Conservation (phyloP, 2,329 filamentous ascomycete species). For the Teratosphaeriaceae sp. region DNA sequence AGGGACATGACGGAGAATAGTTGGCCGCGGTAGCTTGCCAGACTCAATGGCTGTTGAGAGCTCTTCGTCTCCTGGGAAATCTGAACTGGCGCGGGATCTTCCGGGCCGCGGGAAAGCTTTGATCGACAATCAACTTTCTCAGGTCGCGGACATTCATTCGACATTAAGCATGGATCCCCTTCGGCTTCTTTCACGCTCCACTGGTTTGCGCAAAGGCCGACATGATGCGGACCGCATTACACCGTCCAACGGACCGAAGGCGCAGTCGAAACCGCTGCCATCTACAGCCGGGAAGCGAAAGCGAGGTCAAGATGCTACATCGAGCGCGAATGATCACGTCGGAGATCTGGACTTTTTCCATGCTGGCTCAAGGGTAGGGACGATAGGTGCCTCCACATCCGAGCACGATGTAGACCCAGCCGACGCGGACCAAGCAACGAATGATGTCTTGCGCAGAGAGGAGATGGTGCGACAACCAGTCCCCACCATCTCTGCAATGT, state of each 20-base stretch:
- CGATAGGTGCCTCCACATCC: too few species aligned
- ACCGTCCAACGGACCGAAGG: slow-evolving; percentile 57
- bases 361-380: slow-evolving; percentile 9
- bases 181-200: slow-evolving; percentile 64
- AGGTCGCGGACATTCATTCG: too few species aligned
- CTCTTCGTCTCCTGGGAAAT: slow-evolving; percentile 7
- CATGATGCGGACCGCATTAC: slow-evolving; percentile 39
- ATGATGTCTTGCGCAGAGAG: not conserved
- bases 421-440: too few species aligned
- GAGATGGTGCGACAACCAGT: not conserved
- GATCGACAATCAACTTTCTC: too few species aligned
- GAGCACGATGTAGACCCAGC: too few species aligned
- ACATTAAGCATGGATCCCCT: slow-evolving; percentile 74
- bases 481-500: not conserved
- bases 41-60: slow-evolving; percentile 14
- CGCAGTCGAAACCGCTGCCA: slow-evolving; percentile 64
- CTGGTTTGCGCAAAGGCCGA: slow-evolving; percentile 46
- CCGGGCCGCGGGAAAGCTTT: too few species aligned
- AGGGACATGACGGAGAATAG: slow-evolving; percentile 39
- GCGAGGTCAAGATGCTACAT: slow-evolving; percentile 23
- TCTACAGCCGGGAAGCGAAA: slow-evolving; percentile 39
- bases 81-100: too few species aligned
- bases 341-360: slow-evolving; percentile 41
- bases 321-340: slow-evolving; percentile 16
- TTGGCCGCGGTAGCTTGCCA: slow-evolving; percentile 11